Base-by-base conservation (phyloP, 1,284 basidiomycete species). In the Microstroma glucosiphilum region DNA sequence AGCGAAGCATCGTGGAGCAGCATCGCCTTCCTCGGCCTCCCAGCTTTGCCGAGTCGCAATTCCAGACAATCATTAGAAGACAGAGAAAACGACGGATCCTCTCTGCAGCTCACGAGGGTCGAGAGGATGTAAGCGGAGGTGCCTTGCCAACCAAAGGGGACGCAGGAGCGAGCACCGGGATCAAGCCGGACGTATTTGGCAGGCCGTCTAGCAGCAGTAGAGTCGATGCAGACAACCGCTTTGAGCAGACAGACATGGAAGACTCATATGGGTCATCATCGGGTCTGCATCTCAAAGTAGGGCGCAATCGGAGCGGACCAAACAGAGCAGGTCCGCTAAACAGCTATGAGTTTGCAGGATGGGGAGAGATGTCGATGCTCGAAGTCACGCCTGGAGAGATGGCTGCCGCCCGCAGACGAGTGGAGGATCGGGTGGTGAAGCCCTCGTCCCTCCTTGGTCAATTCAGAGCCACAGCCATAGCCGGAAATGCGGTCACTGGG, bases 401-500 rank as follows among this genome's bases (percentile, higher is more conserved):
- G 15, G n/a, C 48, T n/a, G 41, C 49, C 2, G 40, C 37, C 11
- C 15, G 15, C 43, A 49, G 25, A 49, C 43, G 25, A 9, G 40
- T 30, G 37, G 40, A 17, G 9, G 57, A 43, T 6, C 25, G 7
- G 25, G 19, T 41, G 17, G 17, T 8, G 2, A 59, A 40, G n/a
- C 41, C 51, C 49, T 11, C 21, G 57, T 19, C 21, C 57, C 58
- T 64, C 42, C 57, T 73, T 6, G 71, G 69, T 0, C 71, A 71
- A 41, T 73, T 63, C 65, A 67, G 64, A 25, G 69, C 69, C 0
- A 60, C 67, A 9, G 68, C 69, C 1, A 67, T 73, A 23, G 69
- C 69, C 17, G 71, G 71, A 23, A 73, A 73, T 41, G 71, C 71
- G 23, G 66, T 73, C 40, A 73, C 71, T 0, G 71, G 71, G 41